A percentile compares a stretch with the other conserved stretches of the same genome.
Conservation (phyloP, 1,284 basidiomycete genomes). For the Xerocomus subilludens region DNA sequence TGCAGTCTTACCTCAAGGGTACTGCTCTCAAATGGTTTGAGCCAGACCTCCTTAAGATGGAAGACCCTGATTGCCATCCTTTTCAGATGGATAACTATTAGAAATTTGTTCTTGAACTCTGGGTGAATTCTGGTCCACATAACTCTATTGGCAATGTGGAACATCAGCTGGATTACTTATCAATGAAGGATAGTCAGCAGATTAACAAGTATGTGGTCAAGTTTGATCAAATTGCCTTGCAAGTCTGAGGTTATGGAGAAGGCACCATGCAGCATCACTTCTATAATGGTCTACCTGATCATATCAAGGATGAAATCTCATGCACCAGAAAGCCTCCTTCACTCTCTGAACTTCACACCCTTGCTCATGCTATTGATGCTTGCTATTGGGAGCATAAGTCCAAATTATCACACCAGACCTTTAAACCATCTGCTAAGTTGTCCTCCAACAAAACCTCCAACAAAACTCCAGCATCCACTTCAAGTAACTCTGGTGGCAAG, state of each 20-base stretch:
- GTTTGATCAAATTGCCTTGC: constrained; percentile 1
- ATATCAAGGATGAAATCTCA: neutral
- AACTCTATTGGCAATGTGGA: constrained; percentile 28
- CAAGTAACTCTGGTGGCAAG: too few relatives aligned
- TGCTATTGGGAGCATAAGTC: too few relatives aligned
- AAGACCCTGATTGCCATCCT: neutral
- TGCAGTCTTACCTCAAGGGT: neutral
- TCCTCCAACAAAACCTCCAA: too few relatives aligned
- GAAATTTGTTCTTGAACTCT: constrained; percentile 21
- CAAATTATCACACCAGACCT: too few relatives aligned
- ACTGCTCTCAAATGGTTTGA: constrained; percentile 22
- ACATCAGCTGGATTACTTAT: constrained; percentile 4
- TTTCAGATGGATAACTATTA: too few relatives aligned
- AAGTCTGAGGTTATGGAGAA: constrained; percentile 18
- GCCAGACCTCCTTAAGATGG: too few relatives aligned
- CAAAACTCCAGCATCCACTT: too few relatives aligned
- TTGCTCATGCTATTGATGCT: neutral
- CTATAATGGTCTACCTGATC: neutral
- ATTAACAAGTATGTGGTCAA: too few relatives aligned
- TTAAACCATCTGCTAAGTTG: too few relatives aligned
- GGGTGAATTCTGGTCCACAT: constrained; percentile 27
- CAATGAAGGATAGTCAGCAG: too few relatives aligned
- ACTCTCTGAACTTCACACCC: neutral
- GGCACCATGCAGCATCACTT: constrained; percentile 2
- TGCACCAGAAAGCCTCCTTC: too few relatives aligned